Base-by-base conservation (phyloP, 768 basidiomycete species). In the Crucibulum laeve region DNA sequence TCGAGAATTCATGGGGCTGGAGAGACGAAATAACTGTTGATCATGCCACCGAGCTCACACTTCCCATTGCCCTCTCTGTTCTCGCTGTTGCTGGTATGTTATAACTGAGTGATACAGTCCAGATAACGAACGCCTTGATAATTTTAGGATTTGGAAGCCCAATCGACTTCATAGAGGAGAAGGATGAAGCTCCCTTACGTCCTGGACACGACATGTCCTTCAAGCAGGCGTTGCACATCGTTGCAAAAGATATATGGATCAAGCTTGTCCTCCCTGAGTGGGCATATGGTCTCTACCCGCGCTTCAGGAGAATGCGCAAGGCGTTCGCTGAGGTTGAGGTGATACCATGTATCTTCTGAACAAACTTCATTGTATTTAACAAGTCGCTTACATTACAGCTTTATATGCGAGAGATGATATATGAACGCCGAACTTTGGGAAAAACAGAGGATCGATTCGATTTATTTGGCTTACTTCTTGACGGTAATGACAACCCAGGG, bases 111-210 rank as follows among this genome's bases (percentile, higher is more conserved):
- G n/a, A n/a, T n/a, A n/a, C n/a, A n/a, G n/a, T n/a, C n/a, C n/a
- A n/a, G n/a, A n/a, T n/a, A n/a, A n/a, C n/a, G n/a, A n/a, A n/a
- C n/a, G n/a, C n/a, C n/a, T n/a, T n/a, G n/a, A n/a, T n/a, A n/a
- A 3, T n/a, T 45, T 34, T 42, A 76, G 72, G 77, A 4, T 82
- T 81, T 50, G 79, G 80, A 2, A 66, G 69, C 25, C n/a, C n/a
- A n/a, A 73, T 75, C 30, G 63, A 66, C 8, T 52, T 47, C 4
- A 49, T 62, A 3, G 46, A n/a, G n/a, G n/a, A n/a, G n/a, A n/a
- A n/a, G n/a, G n/a, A n/a, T n/a, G n/a, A n/a, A n/a, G n/a, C n/a
- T n/a, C n/a, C n/a, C n/a, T n/a, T 57, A 11, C 69, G 76, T 3
- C 50, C 63, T 1, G 72, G 73, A 5, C 76, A 81, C 49, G 46